phyloP scores from a whole-genome alignment of 2,329 filamentous ascomycete species.

The Saccharata proteae region DNA sequence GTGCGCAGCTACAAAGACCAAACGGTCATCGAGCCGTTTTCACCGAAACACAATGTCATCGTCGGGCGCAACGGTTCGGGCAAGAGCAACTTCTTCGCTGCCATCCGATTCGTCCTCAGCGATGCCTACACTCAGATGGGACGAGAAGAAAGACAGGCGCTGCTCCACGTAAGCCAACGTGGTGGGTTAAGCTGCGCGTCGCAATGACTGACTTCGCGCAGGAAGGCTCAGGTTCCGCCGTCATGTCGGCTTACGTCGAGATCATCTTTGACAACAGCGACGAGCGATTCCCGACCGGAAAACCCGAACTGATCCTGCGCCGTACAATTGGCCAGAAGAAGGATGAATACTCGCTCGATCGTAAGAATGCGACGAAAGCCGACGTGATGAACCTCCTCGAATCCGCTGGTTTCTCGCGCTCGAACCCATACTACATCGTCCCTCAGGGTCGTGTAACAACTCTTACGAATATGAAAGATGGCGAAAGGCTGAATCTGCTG shows the following conservation, averaged over 20 bases:
- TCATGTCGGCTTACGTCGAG: constrained; percentile 99
- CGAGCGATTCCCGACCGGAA: constrained; percentile 86
- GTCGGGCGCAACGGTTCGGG: constrained; percentile 98
- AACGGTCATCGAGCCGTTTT: constrained; percentile 96
- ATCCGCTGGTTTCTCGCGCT: constrained; percentile 89
- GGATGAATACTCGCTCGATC: constrained; percentile 95
- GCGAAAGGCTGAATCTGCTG: constrained; percentile 73
- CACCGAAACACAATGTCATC: constrained; percentile 93
- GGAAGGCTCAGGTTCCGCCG: constrained; percentile 92
- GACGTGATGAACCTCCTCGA: constrained; percentile 94
- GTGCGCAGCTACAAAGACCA: constrained; percentile 88
- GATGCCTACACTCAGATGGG: constrained; percentile 96
- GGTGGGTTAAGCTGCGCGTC: not conserved
- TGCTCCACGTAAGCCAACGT: constrained; percentile 55
- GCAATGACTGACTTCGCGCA: constrained; percentile 18
- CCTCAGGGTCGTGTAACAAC: constrained; percentile 93
- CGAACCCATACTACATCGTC: constrained; percentile 98
- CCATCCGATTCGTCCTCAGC: constrained; percentile 94
- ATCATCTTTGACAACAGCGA: constrained; percentile 98
- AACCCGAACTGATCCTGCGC: constrained; percentile 78
- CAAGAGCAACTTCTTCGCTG: constrained; percentile 99
- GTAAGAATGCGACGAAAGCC: constrained; percentile 87
- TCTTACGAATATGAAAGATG: constrained; percentile 97
- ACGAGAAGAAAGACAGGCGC: constrained; percentile 85
- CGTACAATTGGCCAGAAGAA: constrained; percentile 96